Evolutionary conservation across 2,329 filamentous ascomycete genomes (phyloP).

Genomic region (Gaeumannomyces sp.): DNA sequence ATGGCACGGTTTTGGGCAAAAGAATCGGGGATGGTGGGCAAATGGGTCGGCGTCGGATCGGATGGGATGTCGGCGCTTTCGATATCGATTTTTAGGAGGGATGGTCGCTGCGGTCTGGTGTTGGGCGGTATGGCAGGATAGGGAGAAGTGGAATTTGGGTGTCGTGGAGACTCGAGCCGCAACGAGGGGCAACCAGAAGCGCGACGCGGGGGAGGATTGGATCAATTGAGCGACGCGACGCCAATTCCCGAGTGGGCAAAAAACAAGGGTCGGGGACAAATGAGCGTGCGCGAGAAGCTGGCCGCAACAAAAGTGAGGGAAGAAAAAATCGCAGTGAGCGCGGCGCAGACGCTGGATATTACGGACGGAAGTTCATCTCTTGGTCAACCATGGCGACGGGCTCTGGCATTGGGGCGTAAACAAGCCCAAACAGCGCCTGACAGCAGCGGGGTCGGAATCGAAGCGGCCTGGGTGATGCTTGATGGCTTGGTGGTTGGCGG

Average conservation of each 20-base stretch:
- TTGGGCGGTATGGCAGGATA: background rate
- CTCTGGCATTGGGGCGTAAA: background rate
- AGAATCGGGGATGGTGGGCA: background rate
- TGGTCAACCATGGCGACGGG: background rate
- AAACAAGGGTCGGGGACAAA: slow-evolving; percentile 4
- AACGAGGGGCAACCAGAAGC: slow-evolving; percentile 1
- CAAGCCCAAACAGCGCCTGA: background rate
- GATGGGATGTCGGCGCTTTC: background rate
- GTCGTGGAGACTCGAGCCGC: slow-evolving; percentile 1
- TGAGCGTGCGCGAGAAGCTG: slow-evolving; percentile 7
- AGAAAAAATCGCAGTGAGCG: background rate
- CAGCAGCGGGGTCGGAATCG: background rate
- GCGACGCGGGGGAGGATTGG: background rate
- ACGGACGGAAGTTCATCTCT: background rate
- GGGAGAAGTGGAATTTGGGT: background rate
- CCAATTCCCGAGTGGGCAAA: background rate
- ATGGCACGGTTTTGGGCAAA: background rate
- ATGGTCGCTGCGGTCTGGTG: background rate
- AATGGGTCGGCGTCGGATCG: background rate
- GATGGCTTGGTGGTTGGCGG: background rate
- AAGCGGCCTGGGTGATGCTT: background rate
- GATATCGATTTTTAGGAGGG: background rate
- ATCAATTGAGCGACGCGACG: background rate
- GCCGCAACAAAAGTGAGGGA: background rate
- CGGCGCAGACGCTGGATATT: background rate